These are phyloP conservation scores for Wickerhamomyces rabaulensis DNA, from an alignment of 805 yeast species.

Conservation along the genomic window DNA sequence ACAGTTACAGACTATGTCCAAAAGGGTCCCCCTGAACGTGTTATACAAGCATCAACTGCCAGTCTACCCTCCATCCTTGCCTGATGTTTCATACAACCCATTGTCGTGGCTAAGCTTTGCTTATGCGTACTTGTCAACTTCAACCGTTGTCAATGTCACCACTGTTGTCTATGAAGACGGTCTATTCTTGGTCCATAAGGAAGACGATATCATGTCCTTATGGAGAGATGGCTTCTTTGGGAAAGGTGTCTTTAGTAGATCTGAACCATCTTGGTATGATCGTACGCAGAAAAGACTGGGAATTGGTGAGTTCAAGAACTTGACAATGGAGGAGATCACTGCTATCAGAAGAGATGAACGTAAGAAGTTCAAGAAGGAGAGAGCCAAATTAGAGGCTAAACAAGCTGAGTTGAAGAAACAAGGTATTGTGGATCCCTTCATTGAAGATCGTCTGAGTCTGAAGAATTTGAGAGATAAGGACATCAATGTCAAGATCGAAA, in stretches of 20 bases:
- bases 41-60: slow-evolving; percentile 55
- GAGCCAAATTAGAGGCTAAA: slow-evolving; percentile 54
- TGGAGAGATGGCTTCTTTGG: slow-evolving; percentile 94
- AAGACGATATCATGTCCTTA: slow-evolving; percentile 44
- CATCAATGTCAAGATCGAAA: slow-evolving; percentile 16
- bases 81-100: slow-evolving; percentile 62
- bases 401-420: slow-evolving; percentile 36
- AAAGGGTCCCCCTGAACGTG: slow-evolving; percentile 23
- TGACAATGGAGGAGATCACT: slow-evolving; percentile 74
- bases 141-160: slow-evolving; percentile 14
- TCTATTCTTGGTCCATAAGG: slow-evolving; percentile 31
- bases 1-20: slow-evolving; percentile 26
- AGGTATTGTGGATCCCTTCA: slow-evolving; percentile 32
- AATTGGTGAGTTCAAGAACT: slow-evolving; percentile 30
- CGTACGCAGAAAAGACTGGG: slow-evolving; percentile 57
- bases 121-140: slow-evolving; percentile 26
- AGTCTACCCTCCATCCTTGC: slow-evolving; percentile 42
- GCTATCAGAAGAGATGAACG: slow-evolving; percentile 67
- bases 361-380: slow-evolving; percentile 59
- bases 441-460: slow-evolving; percentile 27
- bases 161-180: slow-evolving; percentile 30
- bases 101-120: slow-evolving; percentile 52
- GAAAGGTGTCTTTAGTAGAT: slow-evolving; percentile 81
- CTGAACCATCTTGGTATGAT: slow-evolving; percentile 88
- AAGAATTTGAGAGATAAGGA: slow-evolving; percentile 28